phyloP scores from a whole-genome alignment of 495 filamentous ascomycete species.

The Echria macrotheca region DNA sequence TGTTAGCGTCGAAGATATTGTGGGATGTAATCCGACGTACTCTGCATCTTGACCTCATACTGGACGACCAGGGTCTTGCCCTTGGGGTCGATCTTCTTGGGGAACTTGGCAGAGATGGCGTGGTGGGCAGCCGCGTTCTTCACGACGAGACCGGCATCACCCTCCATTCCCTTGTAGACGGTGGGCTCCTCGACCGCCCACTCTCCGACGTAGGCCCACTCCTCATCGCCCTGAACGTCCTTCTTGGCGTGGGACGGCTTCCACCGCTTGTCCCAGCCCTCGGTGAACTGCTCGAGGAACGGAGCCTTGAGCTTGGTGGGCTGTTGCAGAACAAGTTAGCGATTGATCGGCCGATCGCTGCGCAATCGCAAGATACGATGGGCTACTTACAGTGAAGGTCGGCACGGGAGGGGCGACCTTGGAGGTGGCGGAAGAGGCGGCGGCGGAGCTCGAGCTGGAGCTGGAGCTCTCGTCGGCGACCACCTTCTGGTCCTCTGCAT shows the following conservation, averaged over 20 bases:
- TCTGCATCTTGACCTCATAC: slow-evolving; percentile 99
- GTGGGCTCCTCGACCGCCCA: slow-evolving; percentile 95
- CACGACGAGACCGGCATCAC: slow-evolving; percentile 92
- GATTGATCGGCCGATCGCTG: not conserved
- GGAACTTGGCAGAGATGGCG: slow-evolving; percentile 98
- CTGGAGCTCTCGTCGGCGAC: slow-evolving; percentile 37
- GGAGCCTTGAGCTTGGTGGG: slow-evolving; percentile 82
- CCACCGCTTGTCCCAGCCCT: slow-evolving; percentile 90
- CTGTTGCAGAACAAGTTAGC: slow-evolving; percentile 40
- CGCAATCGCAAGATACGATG: not conserved
- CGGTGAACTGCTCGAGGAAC: slow-evolving; percentile 97
- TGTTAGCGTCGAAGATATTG: slow-evolving; percentile 11
- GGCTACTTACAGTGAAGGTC: slow-evolving; percentile 74
- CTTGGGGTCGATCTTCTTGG: slow-evolving; percentile 94
- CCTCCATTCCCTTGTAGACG: slow-evolving; percentile 89
- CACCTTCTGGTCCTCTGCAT: slow-evolving; percentile 66
- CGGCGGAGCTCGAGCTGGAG: slow-evolving; percentile 25
- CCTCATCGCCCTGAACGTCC: slow-evolving; percentile 81
- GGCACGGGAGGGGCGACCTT: slow-evolving; percentile 49
- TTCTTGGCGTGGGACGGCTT: slow-evolving; percentile 94
- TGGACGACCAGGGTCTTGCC: slow-evolving; percentile 94
- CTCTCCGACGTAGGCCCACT: slow-evolving; percentile 96
- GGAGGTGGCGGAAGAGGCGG: slow-evolving; percentile 49
- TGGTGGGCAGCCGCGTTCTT: slow-evolving; percentile 97
- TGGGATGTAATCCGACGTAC: slow-evolving; percentile 58